Conservation (phyloP, 2,329 filamentous ascomycete species). For the Nakataea oryzae region DNA sequence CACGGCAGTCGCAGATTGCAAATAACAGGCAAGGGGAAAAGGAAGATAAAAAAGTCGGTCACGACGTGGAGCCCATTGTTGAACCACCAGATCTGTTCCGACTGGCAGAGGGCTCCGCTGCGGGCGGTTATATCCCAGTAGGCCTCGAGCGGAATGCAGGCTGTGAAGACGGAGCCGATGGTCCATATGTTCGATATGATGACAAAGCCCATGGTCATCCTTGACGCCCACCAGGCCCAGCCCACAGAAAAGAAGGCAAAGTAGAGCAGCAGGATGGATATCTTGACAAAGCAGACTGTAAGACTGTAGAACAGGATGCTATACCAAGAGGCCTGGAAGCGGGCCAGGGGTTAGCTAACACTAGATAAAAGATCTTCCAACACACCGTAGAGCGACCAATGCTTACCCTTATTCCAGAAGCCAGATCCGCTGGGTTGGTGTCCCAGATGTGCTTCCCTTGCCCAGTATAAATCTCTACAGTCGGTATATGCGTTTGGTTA, state of each 20-base stretch:
- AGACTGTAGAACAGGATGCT: slow-evolving; percentile 16
- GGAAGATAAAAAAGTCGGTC: slow-evolving; percentile 49
- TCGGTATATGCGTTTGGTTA: neutral
- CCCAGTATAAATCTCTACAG: neutral
- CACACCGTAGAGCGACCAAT: neutral
- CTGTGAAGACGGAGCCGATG: slow-evolving; percentile 15
- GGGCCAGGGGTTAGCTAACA: slow-evolving; percentile 5
- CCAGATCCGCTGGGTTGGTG: neutral
- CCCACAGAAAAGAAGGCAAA: slow-evolving; percentile 16
- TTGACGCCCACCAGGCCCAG: slow-evolving; percentile 18
- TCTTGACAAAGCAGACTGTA: slow-evolving; percentile 16
- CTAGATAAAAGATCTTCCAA: neutral
- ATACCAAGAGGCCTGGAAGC: slow-evolving; percentile 13
- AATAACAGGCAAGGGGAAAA: slow-evolving; percentile 9
- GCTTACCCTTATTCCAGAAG: neutral
- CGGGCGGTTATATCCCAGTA: slow-evolving; percentile 15
- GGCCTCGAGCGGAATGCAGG: slow-evolving; percentile 18
- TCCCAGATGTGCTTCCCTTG: slow-evolving; percentile 4
- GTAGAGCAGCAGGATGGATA: slow-evolving; percentile 18
- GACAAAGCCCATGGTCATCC: slow-evolving; percentile 14
- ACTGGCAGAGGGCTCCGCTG: slow-evolving; percentile 3
- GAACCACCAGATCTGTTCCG: slow-evolving; percentile 6
- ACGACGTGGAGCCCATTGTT: slow-evolving; percentile 27
- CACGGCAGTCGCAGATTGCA: slow-evolving; percentile 7
- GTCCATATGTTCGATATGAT: slow-evolving; percentile 16